Conservation (phyloP, 306 rosid species). For the Vachellia pachyceras region DNA sequence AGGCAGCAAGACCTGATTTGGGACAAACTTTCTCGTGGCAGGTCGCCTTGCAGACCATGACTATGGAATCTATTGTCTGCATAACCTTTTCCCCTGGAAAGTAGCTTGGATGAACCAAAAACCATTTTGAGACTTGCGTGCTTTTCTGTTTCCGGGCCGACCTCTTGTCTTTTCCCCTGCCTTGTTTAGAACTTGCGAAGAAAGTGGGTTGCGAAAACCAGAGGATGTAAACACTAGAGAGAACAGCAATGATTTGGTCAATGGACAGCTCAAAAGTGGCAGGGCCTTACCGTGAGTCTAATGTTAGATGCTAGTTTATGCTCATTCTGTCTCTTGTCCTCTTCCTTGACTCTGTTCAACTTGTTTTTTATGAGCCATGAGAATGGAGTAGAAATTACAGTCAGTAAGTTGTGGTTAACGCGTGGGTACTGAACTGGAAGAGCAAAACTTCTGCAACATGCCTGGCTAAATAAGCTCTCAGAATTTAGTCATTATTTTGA, state of each 20-base stretch:
- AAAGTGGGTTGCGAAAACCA: not conserved
- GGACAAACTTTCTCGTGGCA: not conserved
- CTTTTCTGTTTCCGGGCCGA: not conserved
- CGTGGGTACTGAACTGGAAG: not conserved
- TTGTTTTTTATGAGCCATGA: not conserved
- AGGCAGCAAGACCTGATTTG: not conserved
- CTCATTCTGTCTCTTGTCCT: not conserved
- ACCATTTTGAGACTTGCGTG: not conserved
- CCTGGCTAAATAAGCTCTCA: not conserved
- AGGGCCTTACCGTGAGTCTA: not conserved
- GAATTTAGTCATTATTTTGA: not conserved
- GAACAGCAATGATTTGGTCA: conserved; percentile 4
- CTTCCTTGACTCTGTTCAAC: not conserved
- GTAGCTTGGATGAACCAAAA: not conserved
- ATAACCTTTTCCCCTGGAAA: not conserved
- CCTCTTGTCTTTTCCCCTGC: not conserved
- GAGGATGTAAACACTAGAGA: not conserved
- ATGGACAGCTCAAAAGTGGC: not conserved
- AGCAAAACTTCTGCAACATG: not conserved
- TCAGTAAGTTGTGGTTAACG: not conserved
- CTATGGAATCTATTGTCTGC: not conserved
- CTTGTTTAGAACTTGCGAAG: not conserved
- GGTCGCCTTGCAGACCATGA: not conserved
- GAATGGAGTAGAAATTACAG: not conserved
- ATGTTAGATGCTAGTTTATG: not conserved